These are phyloP conservation scores for Sclerotinia sclerotiorum DNA, from an alignment of 2,329 filamentous ascomycete species.

Conservation along the genomic window DNA sequence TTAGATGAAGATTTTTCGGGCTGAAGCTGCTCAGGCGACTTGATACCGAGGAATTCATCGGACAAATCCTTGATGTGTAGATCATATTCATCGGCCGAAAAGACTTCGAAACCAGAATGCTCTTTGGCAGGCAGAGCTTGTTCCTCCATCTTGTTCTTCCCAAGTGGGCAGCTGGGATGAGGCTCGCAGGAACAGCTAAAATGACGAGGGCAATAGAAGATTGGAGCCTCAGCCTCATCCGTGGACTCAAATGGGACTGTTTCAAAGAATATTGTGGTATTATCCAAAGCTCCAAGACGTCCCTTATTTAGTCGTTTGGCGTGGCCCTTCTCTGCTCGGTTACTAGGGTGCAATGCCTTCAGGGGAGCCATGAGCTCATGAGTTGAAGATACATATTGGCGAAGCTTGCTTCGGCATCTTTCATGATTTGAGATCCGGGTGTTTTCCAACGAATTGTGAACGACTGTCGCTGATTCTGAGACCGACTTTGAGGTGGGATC, in stretches of 20 bases:
- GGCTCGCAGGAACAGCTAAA: neutral
- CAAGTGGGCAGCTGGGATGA: neutral
- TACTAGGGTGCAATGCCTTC: slow-evolving; percentile 1
- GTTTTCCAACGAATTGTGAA: neutral
- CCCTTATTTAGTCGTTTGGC: slow-evolving; percentile 2
- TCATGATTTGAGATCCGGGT: neutral
- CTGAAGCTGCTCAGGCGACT: neutral
- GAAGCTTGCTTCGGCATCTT: slow-evolving; percentile 1
- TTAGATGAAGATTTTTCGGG: neutral
- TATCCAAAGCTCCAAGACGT: neutral
- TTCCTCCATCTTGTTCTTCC: neutral
- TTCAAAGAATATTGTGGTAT: neutral
- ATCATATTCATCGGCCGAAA: slow-evolving; percentile 1
- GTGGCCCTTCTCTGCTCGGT: slow-evolving; percentile 14
- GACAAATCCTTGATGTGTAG: neutral
- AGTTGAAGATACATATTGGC: neutral
- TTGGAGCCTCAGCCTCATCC: neutral
- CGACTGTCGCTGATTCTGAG: neutral
- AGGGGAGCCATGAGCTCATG: slow-evolving; percentile 14
- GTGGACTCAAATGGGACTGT: slow-evolving; percentile 1
- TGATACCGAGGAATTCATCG: neutral
- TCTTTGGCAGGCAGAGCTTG: neutral
- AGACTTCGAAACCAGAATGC: neutral
- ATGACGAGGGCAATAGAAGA: slow-evolving; percentile 1
- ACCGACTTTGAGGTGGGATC: neutral